Conservation (phyloP, 2,329 filamentous ascomycete species). For the Sporothrix dimorphospora region DNA sequence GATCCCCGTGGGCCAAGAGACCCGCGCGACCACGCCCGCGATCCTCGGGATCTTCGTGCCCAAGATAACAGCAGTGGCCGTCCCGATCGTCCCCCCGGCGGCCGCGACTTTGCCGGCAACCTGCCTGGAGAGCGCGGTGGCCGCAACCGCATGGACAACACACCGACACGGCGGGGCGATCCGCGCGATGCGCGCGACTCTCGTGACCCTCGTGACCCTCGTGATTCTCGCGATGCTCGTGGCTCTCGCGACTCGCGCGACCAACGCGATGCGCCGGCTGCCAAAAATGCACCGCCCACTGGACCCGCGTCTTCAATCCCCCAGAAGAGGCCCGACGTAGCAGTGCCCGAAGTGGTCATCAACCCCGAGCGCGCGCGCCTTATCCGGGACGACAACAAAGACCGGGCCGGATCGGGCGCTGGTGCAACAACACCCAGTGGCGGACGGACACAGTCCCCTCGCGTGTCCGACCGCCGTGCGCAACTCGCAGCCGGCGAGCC, state of each 20-base stretch:
- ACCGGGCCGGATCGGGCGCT: slow-evolving; percentile 45
- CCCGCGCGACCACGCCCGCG: slow-evolving; percentile 16
- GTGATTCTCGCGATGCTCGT: slow-evolving; percentile 39
- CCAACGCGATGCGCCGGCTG: neutral
- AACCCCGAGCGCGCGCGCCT: slow-evolving; percentile 60
- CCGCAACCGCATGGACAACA: slow-evolving; percentile 23
- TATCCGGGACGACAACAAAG: slow-evolving; percentile 51
- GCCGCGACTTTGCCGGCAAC: slow-evolving; percentile 15
- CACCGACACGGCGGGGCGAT: slow-evolving; percentile 22
- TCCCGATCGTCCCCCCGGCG: slow-evolving; percentile 6
- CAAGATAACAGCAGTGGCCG: slow-evolving; percentile 11
- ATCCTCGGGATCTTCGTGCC: neutral
- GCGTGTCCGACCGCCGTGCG: slow-evolving; percentile 46
- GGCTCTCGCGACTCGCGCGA: neutral
- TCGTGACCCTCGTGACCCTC: slow-evolving; percentile 46
- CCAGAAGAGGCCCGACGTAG: slow-evolving; percentile 27
- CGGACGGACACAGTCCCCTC: slow-evolving; percentile 53
- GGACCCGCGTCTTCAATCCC: slow-evolving; percentile 11
- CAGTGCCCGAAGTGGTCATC: slow-evolving; percentile 51
- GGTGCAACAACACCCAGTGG: neutral
- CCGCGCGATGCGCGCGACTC: slow-evolving; percentile 40
- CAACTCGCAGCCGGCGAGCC: slow-evolving; percentile 35
- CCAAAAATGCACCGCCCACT: slow-evolving; percentile 6
- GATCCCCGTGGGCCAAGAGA: slow-evolving; percentile 22
- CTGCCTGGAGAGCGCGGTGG: neutral